These are phyloP conservation scores for Hygrophila difformis DNA, from an alignment of 257 asterid species.

Conservation along the genomic window DNA sequence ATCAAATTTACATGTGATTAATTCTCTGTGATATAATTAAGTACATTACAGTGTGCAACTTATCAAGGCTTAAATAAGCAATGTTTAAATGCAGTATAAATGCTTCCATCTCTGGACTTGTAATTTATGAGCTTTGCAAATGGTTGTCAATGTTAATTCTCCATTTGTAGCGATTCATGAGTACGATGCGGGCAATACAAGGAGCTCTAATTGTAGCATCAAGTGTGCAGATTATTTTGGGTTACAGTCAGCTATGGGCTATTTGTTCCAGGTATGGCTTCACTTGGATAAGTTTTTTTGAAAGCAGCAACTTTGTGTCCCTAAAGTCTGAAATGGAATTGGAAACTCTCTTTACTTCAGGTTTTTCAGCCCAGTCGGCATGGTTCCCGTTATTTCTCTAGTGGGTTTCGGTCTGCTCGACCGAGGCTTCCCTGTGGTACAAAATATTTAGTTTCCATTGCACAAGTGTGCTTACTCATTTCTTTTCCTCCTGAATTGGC, in stretches of 20 bases:
- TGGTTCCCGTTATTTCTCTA: slow-evolving; percentile 85
- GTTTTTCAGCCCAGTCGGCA: slow-evolving; percentile 97
- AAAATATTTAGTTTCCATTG: slow-evolving; percentile 5
- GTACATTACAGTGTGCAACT: not conserved
- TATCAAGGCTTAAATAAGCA: too few relatives aligned
- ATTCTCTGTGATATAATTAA: too few relatives aligned
- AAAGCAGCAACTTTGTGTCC: not conserved
- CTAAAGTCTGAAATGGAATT: not conserved
- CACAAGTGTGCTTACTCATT: not conserved
- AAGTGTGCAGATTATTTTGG: slow-evolving; percentile 90
- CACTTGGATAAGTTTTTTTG: not conserved
- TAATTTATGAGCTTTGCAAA: too few relatives aligned
- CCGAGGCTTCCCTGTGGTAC: slow-evolving; percentile 90
- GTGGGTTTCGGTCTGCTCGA: slow-evolving; percentile 93
- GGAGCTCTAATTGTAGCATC: slow-evolving; percentile 95
- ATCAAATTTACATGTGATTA: too few relatives aligned
- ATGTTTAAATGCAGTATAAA: too few relatives aligned
- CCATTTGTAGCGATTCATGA: slow-evolving; percentile 60
- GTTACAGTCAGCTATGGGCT: slow-evolving; percentile 97
- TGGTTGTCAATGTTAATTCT: too few relatives aligned
- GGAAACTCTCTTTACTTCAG: slow-evolving; percentile 26
- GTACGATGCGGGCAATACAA: slow-evolving; percentile 83
- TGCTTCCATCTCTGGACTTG: not conserved
- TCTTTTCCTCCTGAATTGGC: not conserved
- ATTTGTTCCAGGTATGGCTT: slow-evolving; percentile 75